Evolutionary conservation across 2,329 filamentous ascomycete genomes (phyloP).

Genomic region (Hysterium pulicare): DNA sequence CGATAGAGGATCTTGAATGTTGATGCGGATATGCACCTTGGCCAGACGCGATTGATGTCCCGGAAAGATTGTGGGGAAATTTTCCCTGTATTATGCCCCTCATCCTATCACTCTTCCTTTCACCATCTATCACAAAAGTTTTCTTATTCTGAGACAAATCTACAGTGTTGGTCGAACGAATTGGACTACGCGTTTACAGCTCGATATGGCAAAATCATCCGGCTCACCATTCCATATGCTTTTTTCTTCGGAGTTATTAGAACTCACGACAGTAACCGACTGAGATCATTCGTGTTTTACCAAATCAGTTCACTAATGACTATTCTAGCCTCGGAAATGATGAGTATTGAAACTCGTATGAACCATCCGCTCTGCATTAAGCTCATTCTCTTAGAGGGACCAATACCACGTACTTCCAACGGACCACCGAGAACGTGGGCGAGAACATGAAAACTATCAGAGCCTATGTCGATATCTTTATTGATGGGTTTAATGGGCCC

Average conservation of each 20-base stretch:
- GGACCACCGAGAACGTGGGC: neutral
- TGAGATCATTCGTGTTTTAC: neutral
- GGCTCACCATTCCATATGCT: conserved; percentile 50
- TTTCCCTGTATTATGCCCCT: neutral
- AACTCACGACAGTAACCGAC: conserved; percentile 17
- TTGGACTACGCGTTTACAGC: conserved; percentile 52
- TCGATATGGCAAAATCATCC: conserved; percentile 49
- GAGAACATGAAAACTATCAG: neutral
- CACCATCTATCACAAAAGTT: neutral
- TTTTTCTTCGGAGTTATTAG: conserved; percentile 52
- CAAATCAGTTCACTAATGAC: neutral
- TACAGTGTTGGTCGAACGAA: conserved; percentile 49
- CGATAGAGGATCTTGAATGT: too few species aligned
- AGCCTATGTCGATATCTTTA: neutral
- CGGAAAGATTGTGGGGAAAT: neutral
- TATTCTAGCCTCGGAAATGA: conserved; percentile 33
- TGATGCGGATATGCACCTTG: too few species aligned
- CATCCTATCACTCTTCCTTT: neutral
- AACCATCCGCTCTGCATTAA: conserved; percentile 12
- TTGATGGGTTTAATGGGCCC: neutral
- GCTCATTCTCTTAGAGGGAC: neutral
- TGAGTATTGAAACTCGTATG: conserved; percentile 31
- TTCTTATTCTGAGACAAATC: neutral
- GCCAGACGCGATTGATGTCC: neutral
- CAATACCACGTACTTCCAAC: neutral